Conservation (phyloP, 306 rosid species). For the cucumber (Cucumis sativus) region DNA sequence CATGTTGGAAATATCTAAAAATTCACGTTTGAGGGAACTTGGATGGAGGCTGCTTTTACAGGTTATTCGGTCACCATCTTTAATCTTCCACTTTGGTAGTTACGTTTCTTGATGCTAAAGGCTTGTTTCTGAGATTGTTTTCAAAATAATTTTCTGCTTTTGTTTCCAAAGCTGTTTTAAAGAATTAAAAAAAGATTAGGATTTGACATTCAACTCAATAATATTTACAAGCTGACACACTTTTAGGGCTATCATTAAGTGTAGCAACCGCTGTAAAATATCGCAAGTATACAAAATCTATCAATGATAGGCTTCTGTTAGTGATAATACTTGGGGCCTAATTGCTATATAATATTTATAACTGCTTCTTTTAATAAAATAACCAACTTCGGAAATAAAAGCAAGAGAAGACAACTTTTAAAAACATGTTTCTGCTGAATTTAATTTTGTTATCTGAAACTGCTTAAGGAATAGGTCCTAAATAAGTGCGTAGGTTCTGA, state of each 20-base stretch:
- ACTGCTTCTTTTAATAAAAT: too few species aligned
- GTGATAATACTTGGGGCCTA: too few species aligned
- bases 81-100: neutral
- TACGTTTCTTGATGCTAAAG: neutral
- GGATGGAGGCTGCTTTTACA: constrained; percentile 93
- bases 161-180: neutral
- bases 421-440: neutral
- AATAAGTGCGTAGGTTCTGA: neutral
- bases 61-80: constrained; percentile 27
- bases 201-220: neutral
- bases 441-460: neutral
- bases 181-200: neutral
- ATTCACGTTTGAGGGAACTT: constrained; percentile 52
- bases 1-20: constrained; percentile 68
- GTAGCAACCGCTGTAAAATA: too few species aligned
- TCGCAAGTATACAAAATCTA: too few species aligned
- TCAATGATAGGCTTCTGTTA: too few species aligned
- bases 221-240: neutral
- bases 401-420: neutral
- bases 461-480: neutral
- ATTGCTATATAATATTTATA: too few species aligned
- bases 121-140: neutral
- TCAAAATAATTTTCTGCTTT: neutral
- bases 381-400: neutral
- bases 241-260: too few species aligned